Evolutionary conservation across 306 rosid species (phyloP).

Genomic region (Cucurbita ficifolia): DNA sequence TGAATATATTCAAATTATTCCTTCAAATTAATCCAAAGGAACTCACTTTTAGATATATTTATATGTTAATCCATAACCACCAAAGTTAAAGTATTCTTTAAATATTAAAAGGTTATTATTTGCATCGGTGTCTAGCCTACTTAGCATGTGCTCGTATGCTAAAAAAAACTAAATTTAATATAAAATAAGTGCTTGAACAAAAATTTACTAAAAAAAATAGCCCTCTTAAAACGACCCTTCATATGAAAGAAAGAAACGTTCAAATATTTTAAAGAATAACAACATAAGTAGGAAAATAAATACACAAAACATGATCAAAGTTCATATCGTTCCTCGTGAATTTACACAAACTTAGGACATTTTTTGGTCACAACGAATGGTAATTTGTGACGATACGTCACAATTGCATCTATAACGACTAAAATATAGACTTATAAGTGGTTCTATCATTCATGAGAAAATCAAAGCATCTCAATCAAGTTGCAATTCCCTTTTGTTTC

Average conservation of each 20-base stretch:
- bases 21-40: not conserved
- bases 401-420: too few species aligned
- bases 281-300: not conserved
- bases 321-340: not conserved
- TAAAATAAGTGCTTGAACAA: not conserved
- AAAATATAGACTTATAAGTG: not conserved
- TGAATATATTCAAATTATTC: not conserved
- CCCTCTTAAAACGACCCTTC: not conserved
- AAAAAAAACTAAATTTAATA: not conserved
- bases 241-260: not conserved
- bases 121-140: not conserved
- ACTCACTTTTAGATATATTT: not conserved
- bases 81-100: not conserved
- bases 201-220: not conserved
- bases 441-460: not conserved
- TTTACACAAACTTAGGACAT: not conserved
- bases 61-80: not conserved
- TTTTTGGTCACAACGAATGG: not conserved
- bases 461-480: conserved; percentile 2
- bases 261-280: not conserved
- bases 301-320: not conserved
- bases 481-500: not conserved
- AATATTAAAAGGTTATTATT: not conserved
- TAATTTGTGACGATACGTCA: too few species aligned
- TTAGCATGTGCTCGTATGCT: not conserved